Base-by-base conservation (phyloP, 208 protist genomes). In the Leishmania martiniquensis region DNA sequence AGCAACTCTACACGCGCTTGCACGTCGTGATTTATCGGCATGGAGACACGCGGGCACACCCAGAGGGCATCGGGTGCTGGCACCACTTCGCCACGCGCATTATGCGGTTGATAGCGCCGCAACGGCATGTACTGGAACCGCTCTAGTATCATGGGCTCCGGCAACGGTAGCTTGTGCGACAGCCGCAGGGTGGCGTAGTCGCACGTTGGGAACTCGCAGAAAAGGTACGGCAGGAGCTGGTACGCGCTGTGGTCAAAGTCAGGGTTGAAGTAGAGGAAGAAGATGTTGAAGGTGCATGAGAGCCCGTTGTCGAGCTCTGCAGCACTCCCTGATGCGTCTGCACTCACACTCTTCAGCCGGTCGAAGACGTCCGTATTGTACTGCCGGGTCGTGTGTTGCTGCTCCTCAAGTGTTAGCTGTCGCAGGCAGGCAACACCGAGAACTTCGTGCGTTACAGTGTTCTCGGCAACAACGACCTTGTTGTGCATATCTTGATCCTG, bases 211-310 rank as follows among this genome's bases (percentile, higher is more conserved):
- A 97, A 98, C 77, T 94, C 76, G 54, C 88, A 62, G 73, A 96
- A 98, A 32, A 96, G 54, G 74, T 85, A 87, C 25, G 78, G 83
- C 42, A 97, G 72, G 29, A 98, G 93, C 49, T 93, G 87, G 49
- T 76, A 69, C 32, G 87, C 89, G 49, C 78, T 88, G 66, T 86
- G 74, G 71, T 93, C 80, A 72, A 95, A 98, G 25, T 65, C 74
- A 0, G 87, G 90, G 76, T 96, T 90, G 75, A 97, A 92, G 82
- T 97, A 96, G 51, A 98, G 82, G 65, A 98, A 97, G 65, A 87
- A 88, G 66, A 98, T 88, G 51, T 65, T 77, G 47, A 71, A 55
- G 20, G 80, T 78, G 66, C 82, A 78, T 45, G 72, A 75, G 12
- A 49, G 54, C 29, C 39, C 59, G 17, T 59, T 67, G 62, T 73